A percentile compares a stretch with the other conserved stretches of the same genome.
Conservation (phyloP, 148 eudicot genomes). For the Vaccinium vitisidaea region DNA sequence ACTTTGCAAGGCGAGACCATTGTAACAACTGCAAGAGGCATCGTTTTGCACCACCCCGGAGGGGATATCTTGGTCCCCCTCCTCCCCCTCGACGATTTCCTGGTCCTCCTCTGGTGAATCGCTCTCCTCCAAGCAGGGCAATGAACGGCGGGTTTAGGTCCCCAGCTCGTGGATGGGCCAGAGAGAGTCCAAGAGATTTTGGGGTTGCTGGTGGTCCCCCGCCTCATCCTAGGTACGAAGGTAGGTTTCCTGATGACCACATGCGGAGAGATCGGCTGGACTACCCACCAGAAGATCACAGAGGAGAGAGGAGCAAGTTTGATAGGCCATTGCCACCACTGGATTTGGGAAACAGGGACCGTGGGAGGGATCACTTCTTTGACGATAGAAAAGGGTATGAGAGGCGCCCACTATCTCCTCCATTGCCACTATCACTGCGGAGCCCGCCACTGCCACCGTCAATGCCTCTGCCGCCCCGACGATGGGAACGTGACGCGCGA, state of each 20-base stretch:
- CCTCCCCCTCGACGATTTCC: constrained; percentile 64
- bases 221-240: constrained; percentile 61
- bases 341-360: constrained; percentile 62
- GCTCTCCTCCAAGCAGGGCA: constrained; percentile 65
- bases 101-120: constrained; percentile 61
- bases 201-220: constrained; percentile 43
- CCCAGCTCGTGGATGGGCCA: constrained; percentile 76
- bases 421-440: constrained; percentile 33
- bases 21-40: constrained; percentile 81
- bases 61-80: constrained; percentile 75
- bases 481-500: constrained; percentile 61
- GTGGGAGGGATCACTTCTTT: constrained; percentile 45
- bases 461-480: constrained; percentile 29
- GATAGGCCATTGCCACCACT: constrained; percentile 60
- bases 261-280: constrained; percentile 60
- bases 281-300: constrained; percentile 56
- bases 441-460: background rate
- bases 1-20: constrained; percentile 85
- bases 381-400: constrained; percentile 71
- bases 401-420: constrained; percentile 61
- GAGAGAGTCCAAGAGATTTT: constrained; percentile 70
- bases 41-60: constrained; percentile 64
- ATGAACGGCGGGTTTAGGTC: constrained; percentile 60
- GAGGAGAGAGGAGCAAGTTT: constrained; percentile 76
- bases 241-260: constrained; percentile 63